These are phyloP conservation scores for Crithidia fasciculata DNA, from an alignment of 208 protist species.

Conservation along the genomic window DNA sequence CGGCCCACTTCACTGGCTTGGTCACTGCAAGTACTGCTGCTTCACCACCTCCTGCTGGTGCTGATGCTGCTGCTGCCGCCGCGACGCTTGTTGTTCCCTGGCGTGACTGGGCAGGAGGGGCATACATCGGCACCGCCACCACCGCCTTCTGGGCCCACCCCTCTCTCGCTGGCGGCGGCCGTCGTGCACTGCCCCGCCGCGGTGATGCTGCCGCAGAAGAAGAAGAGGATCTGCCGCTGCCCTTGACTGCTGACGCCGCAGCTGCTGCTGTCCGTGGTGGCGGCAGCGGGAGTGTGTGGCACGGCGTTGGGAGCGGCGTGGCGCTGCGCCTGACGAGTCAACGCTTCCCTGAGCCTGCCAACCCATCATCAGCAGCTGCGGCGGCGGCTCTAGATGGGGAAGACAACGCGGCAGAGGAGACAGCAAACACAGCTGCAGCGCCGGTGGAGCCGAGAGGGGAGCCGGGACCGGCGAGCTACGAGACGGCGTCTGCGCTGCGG, in stretches of 20 bases:
- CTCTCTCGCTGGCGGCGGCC: slow-evolving; percentile 24
- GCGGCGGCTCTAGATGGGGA: background rate
- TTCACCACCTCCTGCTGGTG: too few species aligned
- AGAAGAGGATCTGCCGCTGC: background rate
- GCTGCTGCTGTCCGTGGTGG: background rate
- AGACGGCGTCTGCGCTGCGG: slow-evolving; percentile 19
- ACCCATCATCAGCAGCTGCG: background rate
- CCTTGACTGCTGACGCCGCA: background rate
- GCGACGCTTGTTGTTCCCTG: slow-evolving; percentile 24
- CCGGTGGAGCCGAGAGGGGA: slow-evolving; percentile 9
- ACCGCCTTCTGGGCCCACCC: slow-evolving; percentile 28
- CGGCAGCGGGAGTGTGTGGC: slow-evolving; percentile 11
- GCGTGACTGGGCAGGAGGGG: slow-evolving; percentile 36
- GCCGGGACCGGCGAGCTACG: slow-evolving; percentile 38
- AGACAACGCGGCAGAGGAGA: background rate
- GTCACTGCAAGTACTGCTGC: background rate
- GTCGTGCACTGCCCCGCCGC: slow-evolving; percentile 9
- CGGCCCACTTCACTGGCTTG: slow-evolving; percentile 20
- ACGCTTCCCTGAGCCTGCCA: slow-evolving; percentile 23
- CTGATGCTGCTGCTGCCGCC: background rate
- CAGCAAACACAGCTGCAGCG: slow-evolving; percentile 7
- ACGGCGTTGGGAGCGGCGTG: slow-evolving; percentile 36
- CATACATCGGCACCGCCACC: slow-evolving; percentile 31
- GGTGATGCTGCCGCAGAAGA: background rate
- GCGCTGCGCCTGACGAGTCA: slow-evolving; percentile 33